phyloP scores from a whole-genome alignment of 345 rosid species.

The Theobroma cacao region DNA sequence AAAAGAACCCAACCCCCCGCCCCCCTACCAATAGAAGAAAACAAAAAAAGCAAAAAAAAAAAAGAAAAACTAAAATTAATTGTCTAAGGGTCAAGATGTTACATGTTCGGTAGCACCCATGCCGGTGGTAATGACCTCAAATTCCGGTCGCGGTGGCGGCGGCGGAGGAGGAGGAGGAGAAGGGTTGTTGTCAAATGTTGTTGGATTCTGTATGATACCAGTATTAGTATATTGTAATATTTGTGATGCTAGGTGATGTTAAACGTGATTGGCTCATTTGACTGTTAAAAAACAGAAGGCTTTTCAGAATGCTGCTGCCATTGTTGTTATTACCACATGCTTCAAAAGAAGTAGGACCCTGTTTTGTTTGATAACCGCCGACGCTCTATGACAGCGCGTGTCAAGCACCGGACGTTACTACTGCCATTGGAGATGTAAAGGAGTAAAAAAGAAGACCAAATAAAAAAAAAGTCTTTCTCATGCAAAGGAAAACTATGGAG shows the following conservation, averaged over 20 bases:
- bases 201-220: neutral
- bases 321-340: constrained; percentile 4
- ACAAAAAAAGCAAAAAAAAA: neutral
- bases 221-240: neutral
- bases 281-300: constrained; percentile 1
- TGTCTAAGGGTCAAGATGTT: neutral
- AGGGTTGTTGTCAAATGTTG: neutral
- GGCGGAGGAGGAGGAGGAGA: too few relatives aligned
- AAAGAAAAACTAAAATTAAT: neutral
- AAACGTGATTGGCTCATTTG: neutral
- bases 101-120: constrained; percentile 62
- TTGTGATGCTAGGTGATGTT: constrained; percentile 11
- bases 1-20: neutral
- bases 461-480: too few relatives aligned
- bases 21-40: too few relatives aligned
- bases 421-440: too few relatives aligned
- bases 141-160: constrained; percentile 34
- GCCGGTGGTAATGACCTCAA: constrained; percentile 32
- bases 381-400: neutral
- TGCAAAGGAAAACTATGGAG: too few relatives aligned
- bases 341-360: neutral
- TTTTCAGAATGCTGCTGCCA: neutral
- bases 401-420: neutral
- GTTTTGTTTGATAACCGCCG: neutral
- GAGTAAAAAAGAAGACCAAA: too few relatives aligned